Evolutionary conservation across 495 filamentous ascomycete genomes (phyloP).

Genomic region (Opeltia flavorubescens): DNA sequence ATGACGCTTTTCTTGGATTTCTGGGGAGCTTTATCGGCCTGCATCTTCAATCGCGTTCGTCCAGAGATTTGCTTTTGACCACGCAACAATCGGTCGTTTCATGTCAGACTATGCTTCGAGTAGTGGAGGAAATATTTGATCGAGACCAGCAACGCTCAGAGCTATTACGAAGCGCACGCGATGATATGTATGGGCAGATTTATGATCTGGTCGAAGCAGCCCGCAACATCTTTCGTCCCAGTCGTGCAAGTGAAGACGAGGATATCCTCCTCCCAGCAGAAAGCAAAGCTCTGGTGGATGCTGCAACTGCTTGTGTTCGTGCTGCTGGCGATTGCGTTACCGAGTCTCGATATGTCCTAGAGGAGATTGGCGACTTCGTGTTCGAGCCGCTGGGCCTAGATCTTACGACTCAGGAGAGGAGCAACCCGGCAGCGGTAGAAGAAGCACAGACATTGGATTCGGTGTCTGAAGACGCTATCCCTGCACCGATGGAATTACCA

Average conservation of each 20-base stretch:
- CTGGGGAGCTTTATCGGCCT: slow-evolving; percentile 86
- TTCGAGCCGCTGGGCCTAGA: slow-evolving; percentile 48
- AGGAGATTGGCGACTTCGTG: slow-evolving; percentile 89
- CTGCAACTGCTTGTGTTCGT: slow-evolving; percentile 81
- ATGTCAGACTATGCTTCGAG: slow-evolving; percentile 58
- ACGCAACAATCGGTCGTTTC: slow-evolving; percentile 70
- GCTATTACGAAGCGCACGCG: slow-evolving; percentile 51
- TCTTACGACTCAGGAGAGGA: slow-evolving; percentile 5
- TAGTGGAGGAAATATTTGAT: slow-evolving; percentile 73
- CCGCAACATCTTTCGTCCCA: slow-evolving; percentile 55
- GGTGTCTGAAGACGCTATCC: slow-evolving; percentile 1
- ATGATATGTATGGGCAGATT: slow-evolving; percentile 68
- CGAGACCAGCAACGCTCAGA: slow-evolving; percentile 54
- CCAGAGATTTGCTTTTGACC: slow-evolving; percentile 60
- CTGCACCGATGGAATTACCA: not conserved
- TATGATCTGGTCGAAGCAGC: slow-evolving; percentile 66
- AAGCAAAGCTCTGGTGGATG: slow-evolving; percentile 58
- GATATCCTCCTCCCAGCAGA: slow-evolving; percentile 67
- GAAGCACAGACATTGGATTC: not conserved
- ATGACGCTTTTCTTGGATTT: slow-evolving; percentile 78
- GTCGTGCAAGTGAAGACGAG: slow-evolving; percentile 49
- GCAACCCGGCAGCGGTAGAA: not conserved
- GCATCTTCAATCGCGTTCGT: slow-evolving; percentile 78
- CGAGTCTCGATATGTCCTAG: slow-evolving; percentile 72
- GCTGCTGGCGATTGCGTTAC: slow-evolving; percentile 81